These are phyloP conservation scores for Phenoliferia sp. DNA, from an alignment of 1,284 basidiomycete species.

Conservation along the genomic window DNA sequence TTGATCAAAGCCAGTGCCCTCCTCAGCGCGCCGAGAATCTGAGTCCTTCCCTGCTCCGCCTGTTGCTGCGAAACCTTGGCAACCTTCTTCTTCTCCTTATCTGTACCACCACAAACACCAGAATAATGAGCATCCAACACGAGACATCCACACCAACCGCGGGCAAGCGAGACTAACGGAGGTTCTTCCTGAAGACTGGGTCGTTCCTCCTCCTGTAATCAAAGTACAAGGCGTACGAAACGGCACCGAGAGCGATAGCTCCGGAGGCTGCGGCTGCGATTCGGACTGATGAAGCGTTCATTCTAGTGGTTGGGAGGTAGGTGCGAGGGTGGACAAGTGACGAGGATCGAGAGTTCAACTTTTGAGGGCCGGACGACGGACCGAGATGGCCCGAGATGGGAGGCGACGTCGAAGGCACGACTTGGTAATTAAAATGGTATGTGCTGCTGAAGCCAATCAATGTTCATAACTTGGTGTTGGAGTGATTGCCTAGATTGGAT, in stretches of 20 bases:
- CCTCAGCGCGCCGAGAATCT: slow-evolving; percentile 54
- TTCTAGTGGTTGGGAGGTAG: background rate
- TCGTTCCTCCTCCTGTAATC: slow-evolving; percentile 92
- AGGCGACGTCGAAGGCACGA: no score
- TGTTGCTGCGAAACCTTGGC: slow-evolving; percentile 51
- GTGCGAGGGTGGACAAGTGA: no score
- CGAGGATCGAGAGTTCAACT: no score
- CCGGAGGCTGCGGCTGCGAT: background rate
- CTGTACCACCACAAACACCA: slow-evolving; percentile 47
- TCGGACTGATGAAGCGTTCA: slow-evolving; percentile 50
- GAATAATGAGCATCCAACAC: no score
- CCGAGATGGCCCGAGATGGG: no score
- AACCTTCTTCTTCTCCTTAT: slow-evolving; percentile 82
- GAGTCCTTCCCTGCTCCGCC: slow-evolving; percentile 45
- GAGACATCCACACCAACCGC: no score
- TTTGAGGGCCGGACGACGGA: no score
- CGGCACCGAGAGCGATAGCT: background rate
- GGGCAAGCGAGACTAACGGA: slow-evolving; percentile 79
- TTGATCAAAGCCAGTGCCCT: slow-evolving; percentile 52
- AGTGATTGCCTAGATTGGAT: no score
- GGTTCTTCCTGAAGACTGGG: slow-evolving; percentile 75
- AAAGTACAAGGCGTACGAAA: slow-evolving; percentile 76
- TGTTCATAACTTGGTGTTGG: no score
- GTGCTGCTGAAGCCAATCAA: no score
- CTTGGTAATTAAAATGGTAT: no score